phyloP scores from a whole-genome alignment of 192 early-diverging fungal genomes.

The Umbelopsis sp. region DNA sequence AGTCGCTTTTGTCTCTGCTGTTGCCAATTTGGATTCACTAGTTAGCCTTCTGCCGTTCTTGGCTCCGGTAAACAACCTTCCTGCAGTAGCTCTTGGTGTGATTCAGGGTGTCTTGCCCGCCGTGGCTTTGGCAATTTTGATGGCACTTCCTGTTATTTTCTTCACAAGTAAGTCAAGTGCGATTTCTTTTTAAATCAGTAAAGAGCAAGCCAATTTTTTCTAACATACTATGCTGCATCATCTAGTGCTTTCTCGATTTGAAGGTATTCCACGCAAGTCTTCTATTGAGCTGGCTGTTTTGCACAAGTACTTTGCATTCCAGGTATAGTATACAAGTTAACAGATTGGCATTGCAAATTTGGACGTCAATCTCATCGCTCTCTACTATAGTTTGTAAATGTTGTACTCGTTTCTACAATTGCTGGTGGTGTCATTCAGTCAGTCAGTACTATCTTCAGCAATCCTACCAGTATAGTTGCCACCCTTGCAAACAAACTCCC shows the following conservation, averaged over 20 bases:
- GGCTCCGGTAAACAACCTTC: constrained; percentile 35
- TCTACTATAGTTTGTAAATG: constrained; percentile 65
- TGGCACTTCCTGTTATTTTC: constrained; percentile 68
- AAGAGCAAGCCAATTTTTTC: too few species aligned
- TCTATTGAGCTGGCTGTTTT: constrained; percentile 65
- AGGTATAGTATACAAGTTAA: constrained; percentile 42
- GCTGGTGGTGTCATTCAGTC: constrained; percentile 61
- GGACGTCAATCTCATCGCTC: constrained; percentile 2
- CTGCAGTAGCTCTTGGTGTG: constrained; percentile 44
- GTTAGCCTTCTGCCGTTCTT: constrained; percentile 57
- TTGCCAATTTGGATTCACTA: constrained; percentile 57
- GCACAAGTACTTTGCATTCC: constrained; percentile 78
- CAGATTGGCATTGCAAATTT: too few species aligned
- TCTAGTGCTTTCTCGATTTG: constrained; percentile 56
- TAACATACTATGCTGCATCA: too few species aligned
- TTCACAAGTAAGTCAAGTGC: constrained; percentile 50
- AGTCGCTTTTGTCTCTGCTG: constrained; percentile 58
- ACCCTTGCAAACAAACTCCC: constrained; percentile 69
- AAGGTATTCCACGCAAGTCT: constrained; percentile 60
- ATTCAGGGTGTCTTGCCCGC: constrained; percentile 83
- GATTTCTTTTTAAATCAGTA: too few species aligned
- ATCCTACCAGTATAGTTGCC: constrained; percentile 48
- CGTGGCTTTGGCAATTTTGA: constrained; percentile 66
- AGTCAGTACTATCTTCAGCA: constrained; percentile 48
- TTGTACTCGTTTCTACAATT: constrained; percentile 78